Evolutionary conservation across 192 early-diverging fungal genomes (phyloP), one percentile per base, ranked within the genome.

Genomic region (Endogone sp.): DNA sequence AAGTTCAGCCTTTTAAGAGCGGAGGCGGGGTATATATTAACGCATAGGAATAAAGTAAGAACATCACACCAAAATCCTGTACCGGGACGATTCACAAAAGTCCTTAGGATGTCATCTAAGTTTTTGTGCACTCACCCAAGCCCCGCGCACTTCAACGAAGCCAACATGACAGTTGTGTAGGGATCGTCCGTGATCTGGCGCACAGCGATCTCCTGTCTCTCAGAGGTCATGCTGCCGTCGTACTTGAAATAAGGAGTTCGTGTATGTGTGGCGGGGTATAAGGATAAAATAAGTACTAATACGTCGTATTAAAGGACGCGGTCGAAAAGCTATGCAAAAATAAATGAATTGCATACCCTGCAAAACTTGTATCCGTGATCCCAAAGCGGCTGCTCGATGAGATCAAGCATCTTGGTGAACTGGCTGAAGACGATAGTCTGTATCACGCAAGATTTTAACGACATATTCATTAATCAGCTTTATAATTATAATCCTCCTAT

Each of bases 81-180:
- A n/a, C n/a, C n/a, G n/a, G n/a, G n/a, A n/a, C n/a, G n/a, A n/a
- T n/a, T n/a, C n/a, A n/a, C n/a, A n/a, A n/a, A n/a, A n/a, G n/a
- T n/a, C n/a, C n/a, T n/a, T n/a, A n/a, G n/a, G n/a, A n/a, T n/a
- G n/a, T n/a, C n/a, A n/a, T n/a, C n/a, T n/a, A n/a, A n/a, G n/a
- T n/a, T n/a, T n/a, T n/a, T n/a, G n/a, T n/a, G n/a, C n/a, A 49
- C 37, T 49, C 37, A 49, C 37, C 91, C 94, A 64, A 91, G 72
- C 0, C 83, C 84, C 4, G 88, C 92, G 55, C 88, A 90, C 63
- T 88, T 89, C 26, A 88, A 77, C 60, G 88, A 89, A 29, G 90
- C 79, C 4, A 94, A 73, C 66, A 94, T 72, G 0, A 92, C 58
- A 2, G 64, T 68, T 9, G 67, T 67, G 0, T 63, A 58, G 2